These are phyloP conservation scores for Pseudonectria buxi DNA, from an alignment of 2,329 filamentous ascomycete species.

Conservation along the genomic window DNA sequence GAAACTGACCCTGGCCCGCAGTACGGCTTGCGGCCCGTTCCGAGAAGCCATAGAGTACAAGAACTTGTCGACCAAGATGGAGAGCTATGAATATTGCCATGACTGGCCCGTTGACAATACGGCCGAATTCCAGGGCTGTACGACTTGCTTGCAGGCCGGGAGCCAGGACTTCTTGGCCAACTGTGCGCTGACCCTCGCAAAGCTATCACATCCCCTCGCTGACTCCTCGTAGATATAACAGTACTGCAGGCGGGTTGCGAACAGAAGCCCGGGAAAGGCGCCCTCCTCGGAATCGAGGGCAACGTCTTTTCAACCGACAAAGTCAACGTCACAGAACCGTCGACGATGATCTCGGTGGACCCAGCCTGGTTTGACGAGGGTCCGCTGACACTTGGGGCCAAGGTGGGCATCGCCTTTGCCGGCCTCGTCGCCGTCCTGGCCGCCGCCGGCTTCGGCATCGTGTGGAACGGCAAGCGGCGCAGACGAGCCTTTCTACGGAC, in stretches of 20 bases:
- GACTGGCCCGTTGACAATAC: slow-evolving; percentile 36
- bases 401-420: slow-evolving; percentile 52
- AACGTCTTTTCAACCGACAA: slow-evolving; percentile 41
- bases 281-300: slow-evolving; percentile 44
- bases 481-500: slow-evolving; percentile 45
- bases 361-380: slow-evolving; percentile 35
- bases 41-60: slow-evolving; percentile 40
- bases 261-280: slow-evolving; percentile 42
- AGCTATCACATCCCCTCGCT: slow-evolving; percentile 9
- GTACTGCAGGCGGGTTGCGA: slow-evolving; percentile 50
- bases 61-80: slow-evolving; percentile 39
- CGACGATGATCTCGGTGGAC: slow-evolving; percentile 32
- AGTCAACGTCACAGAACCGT: slow-evolving; percentile 45
- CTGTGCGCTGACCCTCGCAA: slow-evolving; percentile 32
- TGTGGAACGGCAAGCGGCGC: slow-evolving; percentile 50
- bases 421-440: slow-evolving; percentile 41
- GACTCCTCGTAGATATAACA: slow-evolving; percentile 34
- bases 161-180: slow-evolving; percentile 43
- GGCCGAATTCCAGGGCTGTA: slow-evolving; percentile 34
- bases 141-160: slow-evolving; percentile 37
- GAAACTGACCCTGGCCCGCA: slow-evolving; percentile 28
- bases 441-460: slow-evolving; percentile 43
- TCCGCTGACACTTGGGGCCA: slow-evolving; percentile 45
- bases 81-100: slow-evolving; percentile 48
- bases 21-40: slow-evolving; percentile 47